Percentiles rank a stretch among this genome's conserved stretches.
Evolutionary conservation across 768 basidiomycete species (phyloP).

Genomic region (Tulasnella sp.): DNA sequence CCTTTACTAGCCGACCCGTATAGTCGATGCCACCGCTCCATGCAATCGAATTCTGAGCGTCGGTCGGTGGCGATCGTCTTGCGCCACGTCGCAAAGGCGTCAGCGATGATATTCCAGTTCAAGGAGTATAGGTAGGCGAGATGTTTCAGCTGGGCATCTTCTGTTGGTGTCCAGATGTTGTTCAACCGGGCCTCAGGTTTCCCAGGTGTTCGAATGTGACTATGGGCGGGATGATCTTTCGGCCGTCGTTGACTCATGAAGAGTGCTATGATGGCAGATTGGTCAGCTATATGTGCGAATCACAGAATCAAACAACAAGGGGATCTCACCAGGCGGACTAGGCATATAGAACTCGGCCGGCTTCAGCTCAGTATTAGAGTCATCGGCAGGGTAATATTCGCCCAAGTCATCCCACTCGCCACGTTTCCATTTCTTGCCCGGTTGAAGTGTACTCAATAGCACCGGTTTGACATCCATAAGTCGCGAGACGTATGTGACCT

Average conservation of each 20-base stretch:
- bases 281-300: background rate
- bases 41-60: constrained; percentile 34
- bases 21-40: constrained; percentile 30
- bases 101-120: constrained; percentile 38
- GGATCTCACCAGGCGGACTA: constrained; percentile 16
- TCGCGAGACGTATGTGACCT: constrained; percentile 59
- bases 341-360: constrained; percentile 16
- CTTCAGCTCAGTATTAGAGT: constrained; percentile 14
- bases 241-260: constrained; percentile 4
- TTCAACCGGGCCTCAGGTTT: constrained; percentile 7
- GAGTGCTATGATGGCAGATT: background rate
- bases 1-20: background rate
- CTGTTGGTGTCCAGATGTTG: constrained; percentile 23
- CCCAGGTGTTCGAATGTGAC: constrained; percentile 5
- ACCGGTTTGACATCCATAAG: constrained; percentile 80
- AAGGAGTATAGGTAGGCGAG: constrained; percentile 31
- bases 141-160: constrained; percentile 30
- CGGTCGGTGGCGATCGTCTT: constrained; percentile 30
- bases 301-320: no score
- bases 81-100: constrained; percentile 34
- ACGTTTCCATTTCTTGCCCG: constrained; percentile 60
- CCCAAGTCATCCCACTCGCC: constrained; percentile 53
- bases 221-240: constrained; percentile 3
- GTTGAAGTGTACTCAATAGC: constrained; percentile 73
- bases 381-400: constrained; percentile 22